Base-by-base conservation (phyloP, 371 early-diverging fungal genomes). In the Conidiobolus incongruus region DNA sequence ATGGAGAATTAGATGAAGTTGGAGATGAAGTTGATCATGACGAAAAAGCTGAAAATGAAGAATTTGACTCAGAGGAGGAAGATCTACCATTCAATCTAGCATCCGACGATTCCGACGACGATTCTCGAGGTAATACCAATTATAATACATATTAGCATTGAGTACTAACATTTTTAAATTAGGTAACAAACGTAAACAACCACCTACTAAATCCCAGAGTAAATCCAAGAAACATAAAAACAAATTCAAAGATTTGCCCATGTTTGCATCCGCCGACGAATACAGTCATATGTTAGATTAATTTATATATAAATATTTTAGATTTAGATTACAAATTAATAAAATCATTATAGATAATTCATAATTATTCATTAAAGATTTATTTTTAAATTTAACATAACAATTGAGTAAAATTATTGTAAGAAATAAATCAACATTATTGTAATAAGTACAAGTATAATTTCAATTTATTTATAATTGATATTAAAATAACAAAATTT, bases 221-320 rank as follows among this genome's bases (percentile, higher is more conserved):
- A 53, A 57, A 38, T 45, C 50, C 47, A 53, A 39, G 30, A 6
- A 47, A 20, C 10, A 19, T 26, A 41, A 28, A 17, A 29, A 41
- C 15, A 38, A 13, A 38, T 26, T 44, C 47, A 62, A 58, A 41
- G 63, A 55, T 35, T 47, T 77, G 50, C 80, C 80, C 23, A 66
- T 71, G 31, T 72, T 80, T 52, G 80, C 72, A 15, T 68, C 75
- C 17, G 67, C 63, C 50, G 78, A 80, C 46, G 80, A 80, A 42
- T 80, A 80, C 54, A 77, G 74, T 1, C 56, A 62, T 45, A 55
- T 72, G 29, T 58, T 72, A 38, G 70, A 70, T 29, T 55, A 59
- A n/a, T n/a, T n/a, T n/a, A n/a, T n/a, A n/a, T n/a, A n/a, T n/a
- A n/a, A n/a, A n/a, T n/a, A n/a, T n/a, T n/a, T n/a, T n/a, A n/a